Base-by-base conservation (phyloP, 192 early-diverging fungal species). In the Spizellomyces sp. region DNA sequence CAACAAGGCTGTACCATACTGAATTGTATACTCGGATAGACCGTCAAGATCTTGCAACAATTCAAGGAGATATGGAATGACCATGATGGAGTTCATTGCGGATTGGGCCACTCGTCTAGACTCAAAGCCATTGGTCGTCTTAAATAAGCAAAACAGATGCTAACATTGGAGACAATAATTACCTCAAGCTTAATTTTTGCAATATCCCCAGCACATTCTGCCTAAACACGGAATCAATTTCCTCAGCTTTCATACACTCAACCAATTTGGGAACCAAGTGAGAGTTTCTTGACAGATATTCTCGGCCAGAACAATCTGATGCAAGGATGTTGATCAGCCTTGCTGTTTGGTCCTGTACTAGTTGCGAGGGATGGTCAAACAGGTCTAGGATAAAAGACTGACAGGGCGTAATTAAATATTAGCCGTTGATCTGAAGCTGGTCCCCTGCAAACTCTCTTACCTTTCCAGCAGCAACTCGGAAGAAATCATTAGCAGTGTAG, bases 121-220 rank as follows among this genome's bases (percentile, higher is more conserved):
- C 3, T 36, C 27, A 36, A 36, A 36, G 27, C 83, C 80, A 7
- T 58, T 50, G 59, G 17, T 54, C 17, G 17, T 54, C 1, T 54
- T 0, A 62, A 17, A 42, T 9, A 71, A 19, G 48, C 7, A 6
- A 43, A n/a, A 43, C 5, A 68, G 45, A 71, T 5, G 70, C 55
- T 5, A 5, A 17, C 47, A 14, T 47, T 4, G 12, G 27, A 50
- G 27, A 15, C 17, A 75, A 21, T 17, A 8, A 4, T 9, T 72
- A 81, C 74, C 80, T 54, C 41, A 86, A 64, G 41, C 80, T 82
- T 22, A 86, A 70, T 60, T 86, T 86, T 50, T 86, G 84, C 36
- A 86, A 63, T 4, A 79, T 67, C 9, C 77, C 79, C n/a, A 86
- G 60, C 14, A 79, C 10, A 63, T 82, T 79, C 41, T 84, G 78